Conservation (phyloP, 2,329 filamentous ascomycete genomes). For the Parastagonospora nodorum region DNA sequence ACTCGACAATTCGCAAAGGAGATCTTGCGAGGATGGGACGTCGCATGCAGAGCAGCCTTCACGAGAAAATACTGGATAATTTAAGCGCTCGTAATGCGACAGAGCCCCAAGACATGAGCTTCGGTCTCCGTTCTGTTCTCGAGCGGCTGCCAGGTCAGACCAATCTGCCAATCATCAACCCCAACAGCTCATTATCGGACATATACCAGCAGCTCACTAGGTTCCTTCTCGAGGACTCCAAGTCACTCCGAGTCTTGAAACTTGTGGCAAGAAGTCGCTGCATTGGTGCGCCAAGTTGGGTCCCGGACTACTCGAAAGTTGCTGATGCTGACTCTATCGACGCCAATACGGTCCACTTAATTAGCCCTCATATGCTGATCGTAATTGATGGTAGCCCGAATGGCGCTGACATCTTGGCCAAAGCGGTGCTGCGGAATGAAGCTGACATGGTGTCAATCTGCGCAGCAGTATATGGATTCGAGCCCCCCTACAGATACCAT, state of each 20-base stretch:
- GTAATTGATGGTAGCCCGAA: neutral
- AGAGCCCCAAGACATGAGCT: conserved; percentile 4
- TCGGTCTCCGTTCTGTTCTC: conserved; percentile 1
- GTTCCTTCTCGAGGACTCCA: neutral
- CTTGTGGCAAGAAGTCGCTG: neutral
- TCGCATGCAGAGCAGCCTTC: neutral
- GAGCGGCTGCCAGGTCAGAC: neutral
- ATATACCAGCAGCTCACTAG: neutral
- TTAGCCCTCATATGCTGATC: neutral
- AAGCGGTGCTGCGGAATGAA: no score
- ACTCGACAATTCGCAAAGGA: neutral
- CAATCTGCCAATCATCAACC: neutral
- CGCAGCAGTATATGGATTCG: no score
- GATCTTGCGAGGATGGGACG: neutral
- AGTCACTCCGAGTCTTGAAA: neutral
- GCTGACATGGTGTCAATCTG: no score
- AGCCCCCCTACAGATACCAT: no score
- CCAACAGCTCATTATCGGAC: neutral
- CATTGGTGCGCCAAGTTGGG: neutral
- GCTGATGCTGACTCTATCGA: neutral
- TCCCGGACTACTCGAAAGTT: conserved; percentile 1
- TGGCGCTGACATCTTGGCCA: no score
- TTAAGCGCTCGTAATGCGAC: neutral
- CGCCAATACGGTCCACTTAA: no score
- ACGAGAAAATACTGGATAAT: neutral